A percentile compares a stretch with the other conserved stretches of the same genome.
phyloP scores from a whole-genome alignment of 2,329 filamentous ascomycete species.

The Peltaster fructicola region DNA sequence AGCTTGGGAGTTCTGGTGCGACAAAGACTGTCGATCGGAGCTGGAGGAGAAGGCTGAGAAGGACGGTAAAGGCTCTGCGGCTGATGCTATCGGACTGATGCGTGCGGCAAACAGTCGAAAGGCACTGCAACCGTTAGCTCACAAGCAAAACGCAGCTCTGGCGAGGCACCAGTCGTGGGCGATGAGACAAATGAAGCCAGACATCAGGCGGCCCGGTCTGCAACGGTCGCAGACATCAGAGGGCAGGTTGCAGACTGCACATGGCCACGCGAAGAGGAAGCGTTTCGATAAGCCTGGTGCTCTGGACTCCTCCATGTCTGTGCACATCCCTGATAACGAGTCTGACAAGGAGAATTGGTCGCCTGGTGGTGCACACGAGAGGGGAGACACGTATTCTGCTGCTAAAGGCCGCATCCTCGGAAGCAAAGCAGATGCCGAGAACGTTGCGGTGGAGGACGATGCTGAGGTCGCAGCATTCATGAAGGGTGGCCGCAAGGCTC shows the following conservation, averaged over 20 bases:
- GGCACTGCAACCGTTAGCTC: conserved; percentile 34
- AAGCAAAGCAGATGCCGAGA: conserved; percentile 10
- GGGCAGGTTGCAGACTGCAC: conserved; percentile 15
- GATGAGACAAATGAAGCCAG: conserved; percentile 28
- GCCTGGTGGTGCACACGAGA: conserved; percentile 20
- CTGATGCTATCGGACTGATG: conserved; percentile 65
- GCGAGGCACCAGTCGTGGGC: conserved; percentile 7
- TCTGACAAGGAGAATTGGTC: conserved; percentile 94
- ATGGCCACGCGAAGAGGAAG: conserved; percentile 1
- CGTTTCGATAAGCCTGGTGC: conserved; percentile 4
- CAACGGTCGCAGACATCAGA: conserved; percentile 15
- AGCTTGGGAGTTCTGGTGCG: conserved; percentile 81
- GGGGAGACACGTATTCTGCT: not conserved
- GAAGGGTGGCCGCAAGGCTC: conserved; percentile 29
- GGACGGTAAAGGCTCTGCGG: conserved; percentile 61
- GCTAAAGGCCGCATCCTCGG: conserved; percentile 2
- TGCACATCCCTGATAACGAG: conserved; percentile 42
- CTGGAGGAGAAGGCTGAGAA: conserved; percentile 66
- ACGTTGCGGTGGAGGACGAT: conserved; percentile 31
- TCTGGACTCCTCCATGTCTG: conserved; percentile 15
- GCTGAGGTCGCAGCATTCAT: conserved; percentile 60
- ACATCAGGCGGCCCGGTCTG: conserved; percentile 19
- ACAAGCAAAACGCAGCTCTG: conserved; percentile 43
- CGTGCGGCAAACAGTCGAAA: conserved; percentile 48
- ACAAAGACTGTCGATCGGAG: conserved; percentile 61